Evolutionary conservation across 1,284 basidiomycete genomes (phyloP), one percentile per base, ranked within the genome.

Genomic region (Fomitopsis betulina): DNA sequence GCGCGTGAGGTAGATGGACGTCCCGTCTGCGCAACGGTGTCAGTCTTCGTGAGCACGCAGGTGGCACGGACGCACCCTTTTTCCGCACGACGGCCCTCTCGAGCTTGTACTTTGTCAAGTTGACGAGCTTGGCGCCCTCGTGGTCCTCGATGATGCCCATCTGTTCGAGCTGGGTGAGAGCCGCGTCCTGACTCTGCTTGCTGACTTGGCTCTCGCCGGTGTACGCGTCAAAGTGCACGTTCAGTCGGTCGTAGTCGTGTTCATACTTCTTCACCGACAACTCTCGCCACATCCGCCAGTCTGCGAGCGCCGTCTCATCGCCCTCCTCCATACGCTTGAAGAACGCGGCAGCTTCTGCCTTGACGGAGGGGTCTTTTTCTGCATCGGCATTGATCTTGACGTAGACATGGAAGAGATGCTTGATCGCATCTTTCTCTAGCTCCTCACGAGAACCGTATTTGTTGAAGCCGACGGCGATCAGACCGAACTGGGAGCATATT

Each of bases 281-380:
- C 66, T 93, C 89, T 50, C 97, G 90, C 92, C 97, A 99, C 62
- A 90, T 84, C 33, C 87, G 82, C 96, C 96, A 99, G 71, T 97
- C 87, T 57, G 80, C 81, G 40, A 99, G 82, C 2, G 93, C 89
- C 30, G 78, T 79, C 63, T 92, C 85, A 64, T 98, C 94, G 37
- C 93, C 93, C 61, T 95, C 92, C 74, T 99, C 96, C 95, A 99
- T 98, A 21, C 87, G 86, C 75, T 91, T 95, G 82, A 99, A 99
- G 81, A 93, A 96, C 59, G 82, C 80, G 4, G 95, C 91, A 1
- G 96, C 96, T 61, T 88, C 85, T 12, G 81, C 82, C 74, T 96
- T 94, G 64, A 96, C 88, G 19, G 79, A 70, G 1, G 87, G 84
- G 64, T 93, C 86, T 2, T 75, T 68, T 30, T 85, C 84, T 4